A percentile compares a stretch with the other conserved stretches of the same genome.
phyloP scores from a whole-genome alignment of 352 stramenopile genomes.

The Phytophthora foliorum region DNA sequence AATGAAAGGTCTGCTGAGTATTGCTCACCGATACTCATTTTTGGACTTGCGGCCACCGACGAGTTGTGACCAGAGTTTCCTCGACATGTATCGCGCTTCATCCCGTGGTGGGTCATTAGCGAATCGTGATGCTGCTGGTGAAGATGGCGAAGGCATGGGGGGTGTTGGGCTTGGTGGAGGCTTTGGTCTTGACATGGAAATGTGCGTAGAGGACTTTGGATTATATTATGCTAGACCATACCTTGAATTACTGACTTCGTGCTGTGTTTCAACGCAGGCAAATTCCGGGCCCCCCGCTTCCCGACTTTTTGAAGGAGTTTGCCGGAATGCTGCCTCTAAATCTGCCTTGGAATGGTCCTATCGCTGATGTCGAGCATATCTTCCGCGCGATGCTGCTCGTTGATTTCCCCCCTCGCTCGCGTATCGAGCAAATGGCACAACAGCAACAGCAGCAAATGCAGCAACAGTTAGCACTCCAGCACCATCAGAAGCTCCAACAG shows the following conservation, averaged over 20 bases:
- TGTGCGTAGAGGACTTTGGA: conserved; percentile 37
- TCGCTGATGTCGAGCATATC: conserved; percentile 89
- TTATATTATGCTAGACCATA: too few species aligned
- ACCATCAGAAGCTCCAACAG: conserved; percentile 65
- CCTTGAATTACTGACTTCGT: neutral
- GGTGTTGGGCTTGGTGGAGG: conserved; percentile 27
- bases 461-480: conserved; percentile 60
- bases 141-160: conserved; percentile 39
- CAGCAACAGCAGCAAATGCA: conserved; percentile 76
- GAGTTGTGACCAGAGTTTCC: conserved; percentile 75
- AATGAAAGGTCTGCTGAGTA: conserved; percentile 84
- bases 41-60: conserved; percentile 70
- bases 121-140: conserved; percentile 26
- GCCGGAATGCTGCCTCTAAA: conserved; percentile 82
- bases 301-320: conserved; percentile 90
- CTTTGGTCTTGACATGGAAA: conserved; percentile 56
- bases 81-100: conserved; percentile 80
- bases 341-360: conserved; percentile 88
- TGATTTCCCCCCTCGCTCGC: conserved; percentile 78
- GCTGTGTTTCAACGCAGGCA: conserved; percentile 40
- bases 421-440: conserved; percentile 78
- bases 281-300: conserved; percentile 78
- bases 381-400: conserved; percentile 86
- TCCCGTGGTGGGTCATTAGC: conserved; percentile 27
- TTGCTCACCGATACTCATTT: conserved; percentile 87